phyloP scores from a whole-genome alignment of 2,329 filamentous ascomycete genomes.

The Aspergillus intermedius region DNA sequence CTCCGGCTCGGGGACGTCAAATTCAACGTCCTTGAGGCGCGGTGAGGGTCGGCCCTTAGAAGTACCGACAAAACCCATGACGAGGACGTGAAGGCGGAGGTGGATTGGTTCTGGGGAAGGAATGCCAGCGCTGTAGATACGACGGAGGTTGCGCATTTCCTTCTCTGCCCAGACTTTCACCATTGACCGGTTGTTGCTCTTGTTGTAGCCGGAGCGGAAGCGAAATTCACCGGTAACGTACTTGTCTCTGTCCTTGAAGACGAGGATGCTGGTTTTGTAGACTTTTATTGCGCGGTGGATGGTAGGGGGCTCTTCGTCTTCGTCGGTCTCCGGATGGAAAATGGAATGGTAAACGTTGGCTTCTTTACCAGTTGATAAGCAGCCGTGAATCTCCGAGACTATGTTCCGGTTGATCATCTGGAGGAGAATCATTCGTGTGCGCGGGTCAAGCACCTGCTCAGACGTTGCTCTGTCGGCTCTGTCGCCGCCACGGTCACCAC shows the following conservation, averaged over 20 bases:
- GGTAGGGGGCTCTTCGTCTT: slow-evolving; percentile 38
- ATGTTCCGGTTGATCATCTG: slow-evolving; percentile 92
- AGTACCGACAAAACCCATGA: slow-evolving; percentile 90
- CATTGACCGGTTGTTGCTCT: slow-evolving; percentile 92
- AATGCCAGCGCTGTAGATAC: slow-evolving; percentile 77
- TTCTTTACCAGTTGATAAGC: slow-evolving; percentile 94
- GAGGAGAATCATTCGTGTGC: slow-evolving; percentile 89
- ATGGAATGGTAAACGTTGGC: slow-evolving; percentile 96
- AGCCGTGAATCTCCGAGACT: slow-evolving; percentile 87
- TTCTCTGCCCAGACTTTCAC: slow-evolving; percentile 99
- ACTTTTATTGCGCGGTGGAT: slow-evolving; percentile 90
- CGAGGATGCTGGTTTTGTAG: slow-evolving; percentile 95
- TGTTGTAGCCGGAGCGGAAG: slow-evolving; percentile 86
- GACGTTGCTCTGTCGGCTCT: slow-evolving; percentile 89
- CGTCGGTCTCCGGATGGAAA: slow-evolving; percentile 50
- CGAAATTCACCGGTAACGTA: slow-evolving; percentile 93
- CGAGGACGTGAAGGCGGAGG: slow-evolving; percentile 86
- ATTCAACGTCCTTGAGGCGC: slow-evolving; percentile 75
- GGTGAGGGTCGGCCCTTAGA: slow-evolving; percentile 82
- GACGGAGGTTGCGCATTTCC: slow-evolving; percentile 87
- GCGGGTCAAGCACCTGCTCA: slow-evolving; percentile 88
- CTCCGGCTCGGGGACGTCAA: slow-evolving; percentile 62
- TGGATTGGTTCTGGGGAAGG: slow-evolving; percentile 84
- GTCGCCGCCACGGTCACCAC: slow-evolving; percentile 50
- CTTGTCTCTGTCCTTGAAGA: slow-evolving; percentile 95